Evolutionary conservation across 2,329 filamentous ascomycete genomes (phyloP).

Genomic region (Leptographium procerum): DNA sequence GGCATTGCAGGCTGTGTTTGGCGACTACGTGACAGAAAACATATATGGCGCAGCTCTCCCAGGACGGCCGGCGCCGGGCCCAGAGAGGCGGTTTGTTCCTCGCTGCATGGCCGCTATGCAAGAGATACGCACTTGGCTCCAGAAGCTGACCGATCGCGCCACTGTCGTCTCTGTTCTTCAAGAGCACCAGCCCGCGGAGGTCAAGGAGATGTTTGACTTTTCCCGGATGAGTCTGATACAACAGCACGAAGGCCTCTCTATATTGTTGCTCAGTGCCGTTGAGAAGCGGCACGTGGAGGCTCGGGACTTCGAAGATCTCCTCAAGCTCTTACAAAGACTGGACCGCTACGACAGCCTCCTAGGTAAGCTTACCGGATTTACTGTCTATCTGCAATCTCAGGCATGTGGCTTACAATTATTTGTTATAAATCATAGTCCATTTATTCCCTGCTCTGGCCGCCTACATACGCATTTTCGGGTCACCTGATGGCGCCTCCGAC

Average conservation of each 20-base stretch:
- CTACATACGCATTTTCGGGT: slow-evolving; percentile 68
- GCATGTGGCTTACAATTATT: slow-evolving; percentile 6
- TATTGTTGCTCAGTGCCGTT: slow-evolving; percentile 69
- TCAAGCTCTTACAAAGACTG: slow-evolving; percentile 54
- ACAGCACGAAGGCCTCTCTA: slow-evolving; percentile 79
- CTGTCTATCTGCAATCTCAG: background rate
- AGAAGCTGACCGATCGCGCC: slow-evolving; percentile 62
- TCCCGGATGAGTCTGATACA: slow-evolving; percentile 70
- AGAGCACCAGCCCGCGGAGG: slow-evolving; percentile 46
- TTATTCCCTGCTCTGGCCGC: slow-evolving; percentile 69
- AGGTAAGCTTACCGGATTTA: slow-evolving; percentile 22
- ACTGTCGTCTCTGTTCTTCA: slow-evolving; percentile 67
- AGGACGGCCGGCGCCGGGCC: slow-evolving; percentile 29
- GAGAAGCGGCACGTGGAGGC: slow-evolving; percentile 60
- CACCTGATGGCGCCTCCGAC: slow-evolving; percentile 57
- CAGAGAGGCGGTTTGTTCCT: slow-evolving; percentile 52
- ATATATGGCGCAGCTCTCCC: slow-evolving; percentile 40
- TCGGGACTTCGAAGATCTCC: slow-evolving; percentile 62
- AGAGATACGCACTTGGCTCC: slow-evolving; percentile 66
- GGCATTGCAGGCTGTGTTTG: slow-evolving; percentile 35
- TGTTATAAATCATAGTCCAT: slow-evolving; percentile 48
- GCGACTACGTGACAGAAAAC: slow-evolving; percentile 42
- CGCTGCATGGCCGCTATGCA: slow-evolving; percentile 68
- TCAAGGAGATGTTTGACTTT: slow-evolving; percentile 67
- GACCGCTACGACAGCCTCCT: slow-evolving; percentile 65